phyloP scores from a whole-genome alignment of 1,284 basidiomycete genomes.

The Puccinia polysora region DNA sequence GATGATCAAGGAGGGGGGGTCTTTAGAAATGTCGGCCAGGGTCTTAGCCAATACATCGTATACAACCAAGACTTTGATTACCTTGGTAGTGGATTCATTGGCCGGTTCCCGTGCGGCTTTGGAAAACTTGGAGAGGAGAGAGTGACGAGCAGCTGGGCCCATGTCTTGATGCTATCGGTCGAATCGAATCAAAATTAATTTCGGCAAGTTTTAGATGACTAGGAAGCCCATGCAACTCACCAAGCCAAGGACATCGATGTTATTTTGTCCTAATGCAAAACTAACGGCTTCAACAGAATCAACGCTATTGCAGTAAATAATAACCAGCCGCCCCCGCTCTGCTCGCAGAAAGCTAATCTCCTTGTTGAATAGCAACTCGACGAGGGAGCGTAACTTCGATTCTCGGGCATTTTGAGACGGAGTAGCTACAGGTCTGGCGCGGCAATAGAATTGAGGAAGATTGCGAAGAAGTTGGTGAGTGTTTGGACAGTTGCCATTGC shows the following conservation, averaged over 20 bases:
- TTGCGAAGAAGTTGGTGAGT: slow-evolving; percentile 18
- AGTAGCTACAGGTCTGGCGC: background rate
- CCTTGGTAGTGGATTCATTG: background rate
- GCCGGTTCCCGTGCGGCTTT: slow-evolving; percentile 19
- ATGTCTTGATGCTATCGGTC: slow-evolving; percentile 41
- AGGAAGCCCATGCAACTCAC: background rate
- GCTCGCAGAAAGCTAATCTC: background rate
- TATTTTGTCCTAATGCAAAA: background rate
- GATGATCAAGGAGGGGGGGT: slow-evolving; percentile 18
- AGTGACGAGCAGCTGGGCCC: slow-evolving; percentile 30
- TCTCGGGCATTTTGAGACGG: background rate
- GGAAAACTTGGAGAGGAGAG: slow-evolving; percentile 13
- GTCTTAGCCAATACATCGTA: slow-evolving; percentile 35
- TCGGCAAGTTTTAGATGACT: background rate
- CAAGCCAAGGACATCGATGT: slow-evolving; percentile 17
- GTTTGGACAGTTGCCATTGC: background rate
- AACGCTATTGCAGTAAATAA: slow-evolving; percentile 38
- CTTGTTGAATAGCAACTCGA: slow-evolving; percentile 9
- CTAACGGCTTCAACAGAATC: slow-evolving; percentile 28
- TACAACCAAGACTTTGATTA: slow-evolving; percentile 23
- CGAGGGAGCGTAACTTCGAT: slow-evolving; percentile 2
- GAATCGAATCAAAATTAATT: background rate
- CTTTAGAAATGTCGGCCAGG: background rate
- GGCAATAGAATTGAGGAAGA: slow-evolving; percentile 12
- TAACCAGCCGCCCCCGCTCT: slow-evolving; percentile 12